Base-by-base conservation (phyloP, 1,139 yeast genomes). In the Suhomyces maxii region DNA sequence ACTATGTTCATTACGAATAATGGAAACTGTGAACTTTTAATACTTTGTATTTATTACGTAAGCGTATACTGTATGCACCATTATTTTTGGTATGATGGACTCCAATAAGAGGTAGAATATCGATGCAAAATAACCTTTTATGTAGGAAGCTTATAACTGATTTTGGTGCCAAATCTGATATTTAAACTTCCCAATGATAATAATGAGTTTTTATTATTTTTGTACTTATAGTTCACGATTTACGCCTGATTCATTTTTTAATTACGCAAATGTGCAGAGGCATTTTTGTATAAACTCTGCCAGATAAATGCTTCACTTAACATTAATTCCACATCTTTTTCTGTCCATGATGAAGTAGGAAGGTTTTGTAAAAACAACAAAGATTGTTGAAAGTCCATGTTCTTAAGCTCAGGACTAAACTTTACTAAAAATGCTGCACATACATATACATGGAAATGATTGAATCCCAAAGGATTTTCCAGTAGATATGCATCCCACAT, bases 401-500 rank as follows among this genome's bases (percentile, higher is more conserved):
- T 75, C 64, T 86, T 82, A 52, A 93, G 71, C 49, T 84, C 84
- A 42, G 77, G 80, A 48, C 95, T 82, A 83, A 96, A 93, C 60
- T 89, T 86, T 47, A 91, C 86, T 57, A 93, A 71, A 60, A 93
- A 93, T 10, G 99, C 98, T n/a, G 98, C 97, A 69, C 99, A 93
- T 4, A 93, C 99, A 62, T 93, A 93, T 8, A 93, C 90, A 64
- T 93, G 99, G 67, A 95, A 93, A 57, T 86, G 89, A 53, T 89
- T 89, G 61, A 93, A 88, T 5, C 98, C 97, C 34, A 86, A 77
- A 0, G 93, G 85, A 6, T 87, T 88, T 63, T 93, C 97, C 42
- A 96, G 84, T 45, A 93, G 69, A 63, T 93, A 93, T 0, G 99
- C 91, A 62, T 93, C 99, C 99, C 99, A 93, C 96, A 93, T 93